Percentiles rank a stretch among this genome's conserved stretches.
These are phyloP conservation scores for Cardamine occulta DNA, from an alignment of 345 rosid genomes.

Conservation along the genomic window DNA sequence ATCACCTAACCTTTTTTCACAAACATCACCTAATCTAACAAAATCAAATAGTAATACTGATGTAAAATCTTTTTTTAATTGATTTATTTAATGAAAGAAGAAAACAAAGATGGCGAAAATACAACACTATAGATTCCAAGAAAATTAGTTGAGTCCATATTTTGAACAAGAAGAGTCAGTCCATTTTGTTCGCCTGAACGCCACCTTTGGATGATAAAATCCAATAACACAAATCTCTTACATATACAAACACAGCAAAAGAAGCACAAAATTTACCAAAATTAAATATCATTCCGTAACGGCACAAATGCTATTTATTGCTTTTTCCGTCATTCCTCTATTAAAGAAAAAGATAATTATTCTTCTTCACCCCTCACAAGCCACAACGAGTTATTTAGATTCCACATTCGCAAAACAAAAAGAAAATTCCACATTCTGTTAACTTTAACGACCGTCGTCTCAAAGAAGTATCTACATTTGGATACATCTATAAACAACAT, in stretches of 20 bases:
- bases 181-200: constrained; percentile 27
- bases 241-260: constrained; percentile 8
- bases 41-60: neutral
- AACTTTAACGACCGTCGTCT: constrained; percentile 34
- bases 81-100: neutral
- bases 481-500: constrained; percentile 26
- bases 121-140: constrained; percentile 28
- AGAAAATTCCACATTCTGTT: constrained; percentile 34
- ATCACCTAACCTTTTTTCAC: constrained; percentile 1
- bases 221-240: constrained; percentile 13
- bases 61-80: neutral
- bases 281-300: neutral
- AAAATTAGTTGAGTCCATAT: constrained; percentile 17
- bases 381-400: constrained; percentile 34
- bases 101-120: constrained; percentile 19
- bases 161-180: constrained; percentile 34
- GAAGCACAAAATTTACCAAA: neutral
- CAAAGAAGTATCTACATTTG: neutral
- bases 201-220: constrained; percentile 22
- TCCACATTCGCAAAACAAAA: constrained; percentile 9
- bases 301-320: neutral
- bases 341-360: constrained; percentile 9
- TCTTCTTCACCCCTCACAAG: constrained; percentile 39
- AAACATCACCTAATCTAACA: neutral
- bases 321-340: neutral